Percentiles rank a stretch among this genome's conserved stretches.
These are phyloP conservation scores for Saccharomyces hybrid DNA, from an alignment of 1,139 yeast genomes.

Conservation along the genomic window DNA sequence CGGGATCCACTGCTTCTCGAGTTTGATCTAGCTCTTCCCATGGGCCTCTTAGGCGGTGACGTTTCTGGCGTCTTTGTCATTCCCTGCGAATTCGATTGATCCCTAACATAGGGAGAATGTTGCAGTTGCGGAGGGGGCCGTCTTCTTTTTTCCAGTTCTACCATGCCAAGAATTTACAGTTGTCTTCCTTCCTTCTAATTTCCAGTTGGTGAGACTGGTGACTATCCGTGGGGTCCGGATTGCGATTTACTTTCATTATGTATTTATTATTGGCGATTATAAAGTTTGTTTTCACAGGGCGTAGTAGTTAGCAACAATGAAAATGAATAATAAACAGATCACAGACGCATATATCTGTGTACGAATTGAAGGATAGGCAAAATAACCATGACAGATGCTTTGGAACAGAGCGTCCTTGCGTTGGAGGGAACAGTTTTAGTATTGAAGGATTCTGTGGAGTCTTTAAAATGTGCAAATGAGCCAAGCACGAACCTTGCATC, in stretches of 20 bases:
- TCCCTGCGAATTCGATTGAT: constrained; percentile 1
- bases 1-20: constrained; percentile 29
- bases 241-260: not conserved
- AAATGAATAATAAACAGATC: not conserved
- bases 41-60: constrained; percentile 5
- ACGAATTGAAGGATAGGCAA: not conserved
- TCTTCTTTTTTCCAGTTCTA: constrained; percentile 13
- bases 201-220: not conserved
- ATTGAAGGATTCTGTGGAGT: constrained; percentile 17
- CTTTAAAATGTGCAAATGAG: constrained; percentile 13
- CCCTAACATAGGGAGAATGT: constrained; percentile 6
- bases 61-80: constrained; percentile 2
- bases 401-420: constrained; percentile 18
- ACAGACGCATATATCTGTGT: not conserved
- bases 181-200: not conserved
- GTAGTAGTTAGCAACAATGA: not conserved
- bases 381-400: constrained; percentile 17
- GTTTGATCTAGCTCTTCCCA: constrained; percentile 27
- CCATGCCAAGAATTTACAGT: constrained; percentile 4
- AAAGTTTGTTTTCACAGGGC: not conserved
- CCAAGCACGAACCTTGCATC: constrained; percentile 19
- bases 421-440: constrained; percentile 19
- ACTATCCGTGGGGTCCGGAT: not conserved
- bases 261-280: not conserved
- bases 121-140: constrained; percentile 6